phyloP scores from a whole-genome alignment of 2,329 filamentous ascomycete species.

The Dryadomyces quercivorus region DNA sequence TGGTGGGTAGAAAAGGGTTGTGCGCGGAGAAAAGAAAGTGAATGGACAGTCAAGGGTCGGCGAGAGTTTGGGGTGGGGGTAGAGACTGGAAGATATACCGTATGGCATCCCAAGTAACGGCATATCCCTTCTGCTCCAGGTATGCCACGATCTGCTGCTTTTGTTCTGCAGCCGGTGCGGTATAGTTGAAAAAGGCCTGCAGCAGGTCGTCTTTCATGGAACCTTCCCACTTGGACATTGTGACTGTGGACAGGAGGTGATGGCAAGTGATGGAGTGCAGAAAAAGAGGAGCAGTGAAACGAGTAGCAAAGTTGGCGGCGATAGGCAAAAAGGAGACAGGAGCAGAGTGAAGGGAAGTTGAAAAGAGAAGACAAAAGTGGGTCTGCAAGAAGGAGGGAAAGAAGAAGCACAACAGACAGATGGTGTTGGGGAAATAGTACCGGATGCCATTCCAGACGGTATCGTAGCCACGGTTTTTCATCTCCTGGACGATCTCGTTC shows the following conservation, averaged over 20 bases:
- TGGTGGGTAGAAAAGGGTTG: background rate
- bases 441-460: constrained; percentile 24
- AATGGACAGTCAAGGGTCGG: too few species aligned
- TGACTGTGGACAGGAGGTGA: too few species aligned
- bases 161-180: constrained; percentile 8
- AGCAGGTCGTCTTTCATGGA: constrained; percentile 9
- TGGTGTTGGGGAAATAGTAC: constrained; percentile 15
- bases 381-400: background rate
- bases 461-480: constrained; percentile 14
- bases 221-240: constrained; percentile 11
- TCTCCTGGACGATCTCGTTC: constrained; percentile 12
- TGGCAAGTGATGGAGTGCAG: too few species aligned
- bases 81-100: constrained; percentile 9
- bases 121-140: constrained; percentile 12
- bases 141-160: constrained; percentile 9
- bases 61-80: too few species aligned
- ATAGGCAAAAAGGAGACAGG: background rate
- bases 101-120: constrained; percentile 15
- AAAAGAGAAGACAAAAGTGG: background rate
- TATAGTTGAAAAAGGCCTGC: constrained; percentile 9
- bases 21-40: background rate
- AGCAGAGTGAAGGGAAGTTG: constrained; percentile 1
- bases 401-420: background rate
- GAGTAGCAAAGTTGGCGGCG: background rate
- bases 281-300: constrained; percentile 5